Evolutionary conservation across 106 monocot species (phyloP).

Genomic region (Phalaenopsis aphrodite): DNA sequence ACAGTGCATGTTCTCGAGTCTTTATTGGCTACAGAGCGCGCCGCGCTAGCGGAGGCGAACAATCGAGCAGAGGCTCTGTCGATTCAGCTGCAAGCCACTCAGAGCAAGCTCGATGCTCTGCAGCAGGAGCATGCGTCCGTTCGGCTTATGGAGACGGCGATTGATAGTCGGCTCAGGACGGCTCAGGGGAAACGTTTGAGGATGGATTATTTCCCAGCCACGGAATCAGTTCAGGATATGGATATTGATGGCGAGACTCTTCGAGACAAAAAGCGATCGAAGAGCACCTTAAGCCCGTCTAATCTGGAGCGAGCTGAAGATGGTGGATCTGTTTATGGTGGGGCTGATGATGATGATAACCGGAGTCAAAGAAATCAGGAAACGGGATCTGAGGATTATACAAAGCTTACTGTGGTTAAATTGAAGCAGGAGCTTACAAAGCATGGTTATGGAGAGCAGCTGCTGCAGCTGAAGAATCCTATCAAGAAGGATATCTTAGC

Average conservation of each 20-base stretch:
- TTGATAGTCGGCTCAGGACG: conserved; percentile 62
- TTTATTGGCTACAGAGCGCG: conserved; percentile 71
- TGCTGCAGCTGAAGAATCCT: conserved; percentile 83
- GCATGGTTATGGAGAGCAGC: conserved; percentile 76
- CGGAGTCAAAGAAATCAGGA: conserved; percentile 19
- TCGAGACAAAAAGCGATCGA: conserved; percentile 51
- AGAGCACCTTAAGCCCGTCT: conserved; percentile 68
- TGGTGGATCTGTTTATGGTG: conserved; percentile 70
- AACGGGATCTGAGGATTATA: conserved; percentile 47
- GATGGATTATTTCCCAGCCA: conserved; percentile 33
- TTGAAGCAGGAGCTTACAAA: conserved; percentile 91
- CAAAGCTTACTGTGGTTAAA: conserved; percentile 66
- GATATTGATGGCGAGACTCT: conserved; percentile 38
- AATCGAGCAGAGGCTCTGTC: conserved; percentile 74
- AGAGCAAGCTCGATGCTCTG: conserved; percentile 68
- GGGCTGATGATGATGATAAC: conserved; percentile 19
- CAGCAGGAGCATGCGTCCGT: conserved; percentile 75
- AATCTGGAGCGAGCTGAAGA: conserved; percentile 43
- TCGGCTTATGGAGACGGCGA: conserved; percentile 64
- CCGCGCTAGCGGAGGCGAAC: conserved; percentile 68
- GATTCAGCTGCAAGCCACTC: conserved; percentile 85
- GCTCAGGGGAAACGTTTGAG: conserved; percentile 53
- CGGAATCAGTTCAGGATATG: conserved; percentile 82
- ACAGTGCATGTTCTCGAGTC: conserved; percentile 91
- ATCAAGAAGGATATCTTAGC: conserved; percentile 74